Base-by-base conservation (phyloP, 1,284 basidiomycete species). In the Schizophyllum amplum region DNA sequence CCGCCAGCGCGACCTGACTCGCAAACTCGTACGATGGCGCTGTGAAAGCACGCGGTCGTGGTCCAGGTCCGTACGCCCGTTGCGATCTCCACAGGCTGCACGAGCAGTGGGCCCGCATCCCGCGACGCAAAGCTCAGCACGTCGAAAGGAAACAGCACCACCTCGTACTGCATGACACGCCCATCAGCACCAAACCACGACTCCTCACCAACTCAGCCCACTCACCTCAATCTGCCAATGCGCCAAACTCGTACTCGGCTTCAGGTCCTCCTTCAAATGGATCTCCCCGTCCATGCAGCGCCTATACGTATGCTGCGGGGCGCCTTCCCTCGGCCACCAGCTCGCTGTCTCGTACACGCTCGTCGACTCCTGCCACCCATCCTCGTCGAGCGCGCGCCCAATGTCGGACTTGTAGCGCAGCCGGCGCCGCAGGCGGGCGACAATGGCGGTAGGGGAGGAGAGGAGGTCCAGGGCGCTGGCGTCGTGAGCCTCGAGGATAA, bases 261-360 rank as follows among this genome's bases (percentile, higher is more conserved):
- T 69, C 24, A 77, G 59, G 13, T 71, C 70, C 56, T 69, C 68
- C 1, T 69, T 62, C 17, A 78, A 65, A 26, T 71, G 66, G 24
- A 79, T 72, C 60, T 77, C 76, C 21, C 76, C 77, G 49, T 73
- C 67, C 26, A 77, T 59, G 5, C 24, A 42, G 4, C 33, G 33
- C 17, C 33, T 9, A 42, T 42, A 42, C 17, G 33, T 42, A 42
- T 42, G 33, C 7, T 42, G 33, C 33, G 7, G 33, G 13, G 33
- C 33, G 33, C 7, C 33, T 17, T 42, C 33, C 13, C 33, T 9
- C 17, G 33, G 17, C 33, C 33, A 42, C 33, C 33, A 42, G 33
- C 33, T 42, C 33, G 33, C 33, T 9, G 17, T 9, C 13, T 42
- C 33, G 33, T 42, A 42, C 13, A 42, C 33, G 33, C 3, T 42